Conservation (phyloP, 108 stramenopile genomes). For the Aurantiochytrium sp. region DNA sequence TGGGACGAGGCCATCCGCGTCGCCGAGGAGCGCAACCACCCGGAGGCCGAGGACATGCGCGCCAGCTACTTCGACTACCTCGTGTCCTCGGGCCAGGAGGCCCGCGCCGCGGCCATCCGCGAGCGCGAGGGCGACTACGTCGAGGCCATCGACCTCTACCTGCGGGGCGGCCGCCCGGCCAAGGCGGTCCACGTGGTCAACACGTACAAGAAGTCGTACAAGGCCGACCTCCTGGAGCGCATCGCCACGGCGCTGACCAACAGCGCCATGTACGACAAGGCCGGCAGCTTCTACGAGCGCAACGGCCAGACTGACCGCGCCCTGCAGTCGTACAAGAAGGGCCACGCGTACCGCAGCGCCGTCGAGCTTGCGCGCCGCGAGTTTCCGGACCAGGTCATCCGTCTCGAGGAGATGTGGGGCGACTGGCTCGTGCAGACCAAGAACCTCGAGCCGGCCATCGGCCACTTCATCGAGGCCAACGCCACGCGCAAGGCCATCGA, state of each 20-base stretch:
- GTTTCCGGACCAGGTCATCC: conserved; percentile 58
- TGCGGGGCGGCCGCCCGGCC: conserved; percentile 57
- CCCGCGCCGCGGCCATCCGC: conserved; percentile 47
- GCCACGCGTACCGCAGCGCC: conserved; percentile 54
- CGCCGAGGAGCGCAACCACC: conserved; percentile 46
- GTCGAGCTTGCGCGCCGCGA: conserved; percentile 60
- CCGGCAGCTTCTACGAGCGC: conserved; percentile 60
- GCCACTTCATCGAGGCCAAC: conserved; percentile 65
- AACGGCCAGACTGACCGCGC: conserved; percentile 54
- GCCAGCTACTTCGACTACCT: conserved; percentile 50
- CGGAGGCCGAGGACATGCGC: conserved; percentile 48
- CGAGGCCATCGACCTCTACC: conserved; percentile 57
- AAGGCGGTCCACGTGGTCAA: conserved; percentile 50
- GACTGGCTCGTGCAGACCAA: conserved; percentile 54
- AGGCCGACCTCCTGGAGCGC: conserved; percentile 42
- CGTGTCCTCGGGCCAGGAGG: conserved; percentile 57
- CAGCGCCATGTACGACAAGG: conserved; percentile 53
- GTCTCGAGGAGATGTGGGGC: conserved; percentile 61
- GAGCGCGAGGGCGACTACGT: conserved; percentile 52
- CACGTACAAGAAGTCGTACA: conserved; percentile 47
- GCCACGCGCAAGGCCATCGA: conserved; percentile 57
- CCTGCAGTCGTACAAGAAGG: conserved; percentile 54
- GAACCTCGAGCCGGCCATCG: conserved; percentile 63
- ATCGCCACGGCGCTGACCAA: conserved; percentile 51
- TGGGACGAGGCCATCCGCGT: conserved; percentile 59